Base-by-base conservation (phyloP, 2,329 filamentous ascomycete genomes). In the Penicillium sp. region DNA sequence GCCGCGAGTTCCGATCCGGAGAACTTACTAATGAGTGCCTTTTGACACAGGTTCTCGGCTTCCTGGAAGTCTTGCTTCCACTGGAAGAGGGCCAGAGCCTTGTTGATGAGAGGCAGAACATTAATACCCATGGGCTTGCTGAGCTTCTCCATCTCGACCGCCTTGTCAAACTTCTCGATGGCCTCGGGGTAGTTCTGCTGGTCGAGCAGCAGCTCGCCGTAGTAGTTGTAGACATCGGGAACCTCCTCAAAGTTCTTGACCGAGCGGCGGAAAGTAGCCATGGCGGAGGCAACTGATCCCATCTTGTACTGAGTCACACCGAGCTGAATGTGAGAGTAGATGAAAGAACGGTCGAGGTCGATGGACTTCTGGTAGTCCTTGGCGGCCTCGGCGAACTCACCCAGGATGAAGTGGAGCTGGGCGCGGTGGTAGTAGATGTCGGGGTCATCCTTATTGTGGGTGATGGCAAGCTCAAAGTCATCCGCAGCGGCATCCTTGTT, bases 221-320 rank as follows among this genome's bases (percentile, higher is more conserved):
- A 98, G 86, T 99, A 99, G 85, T 99, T 99, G 85, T 98, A 99
- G 43, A 98, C 95, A 75, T 99, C 95, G 6, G 94, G 93, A 11
- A 96, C 92, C 75, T 94, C 91, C 73, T 93, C 91, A 75, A 99
- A 99, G 81, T 97, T 97, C 89, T 98, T 99, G 78, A 97, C 93
- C 79, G 93, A 97, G 65, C 93, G 87, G 70, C 94, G 88, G 88
- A 99, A 98, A 6, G 95, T 99, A 38, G 95, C 94, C 93, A 98
- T 98, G 51, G 93, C 97, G 8, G 93, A 97, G 7, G 95, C 95
- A 60, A 99, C 91, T 33, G 92, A 97, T 69, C 95, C 95, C 90
- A 98, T 96, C 88, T 99, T 99, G 84, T 99, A 99, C 80, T 99
- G 95, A 53, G 95, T 99, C 55, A 99, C 95, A 77, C 95, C 95